Percentiles rank a stretch among this genome's conserved stretches.
phyloP scores from a whole-genome alignment of 2,329 filamentous ascomycete species.

The Talaromyces sp. region DNA sequence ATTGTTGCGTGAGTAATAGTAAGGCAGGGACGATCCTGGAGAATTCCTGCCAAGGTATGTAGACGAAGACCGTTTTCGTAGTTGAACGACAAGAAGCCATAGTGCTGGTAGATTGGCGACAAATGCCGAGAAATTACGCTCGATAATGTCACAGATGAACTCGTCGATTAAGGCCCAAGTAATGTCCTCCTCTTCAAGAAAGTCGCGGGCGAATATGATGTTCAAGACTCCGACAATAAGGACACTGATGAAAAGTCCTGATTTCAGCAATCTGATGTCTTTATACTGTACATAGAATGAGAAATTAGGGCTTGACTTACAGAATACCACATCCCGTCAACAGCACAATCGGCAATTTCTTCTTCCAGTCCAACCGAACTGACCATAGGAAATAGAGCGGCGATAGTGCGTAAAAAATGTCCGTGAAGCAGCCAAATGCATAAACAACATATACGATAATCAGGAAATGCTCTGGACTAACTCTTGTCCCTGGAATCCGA shows the following conservation, averaged over 20 bases:
- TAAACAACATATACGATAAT: too few species aligned
- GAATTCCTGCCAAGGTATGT: not conserved
- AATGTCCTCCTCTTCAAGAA: not conserved
- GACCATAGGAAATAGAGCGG: not conserved
- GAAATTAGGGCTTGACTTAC: not conserved
- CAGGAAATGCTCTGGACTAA: too few species aligned
- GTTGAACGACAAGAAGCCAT: not conserved
- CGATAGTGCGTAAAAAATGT: too few species aligned
- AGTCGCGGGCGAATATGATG: not conserved
- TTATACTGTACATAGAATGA: too few species aligned
- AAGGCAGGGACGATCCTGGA: not conserved
- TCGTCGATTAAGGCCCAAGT: not conserved
- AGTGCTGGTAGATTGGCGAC: constrained; percentile 4
- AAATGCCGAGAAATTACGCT: not conserved
- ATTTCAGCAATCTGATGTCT: too few species aligned
- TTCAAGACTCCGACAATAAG: not conserved
- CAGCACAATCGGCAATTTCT: not conserved
- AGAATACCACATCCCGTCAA: not conserved
- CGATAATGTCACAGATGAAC: not conserved
- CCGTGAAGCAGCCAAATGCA: too few species aligned
- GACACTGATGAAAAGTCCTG: not conserved
- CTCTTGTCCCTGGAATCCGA: too few species aligned
- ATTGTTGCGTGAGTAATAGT: not conserved
- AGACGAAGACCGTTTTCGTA: not conserved
- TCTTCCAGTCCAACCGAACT: not conserved